These are phyloP conservation scores for Pleurotus pulmonarius DNA, from an alignment of 768 basidiomycete species.

Conservation along the genomic window DNA sequence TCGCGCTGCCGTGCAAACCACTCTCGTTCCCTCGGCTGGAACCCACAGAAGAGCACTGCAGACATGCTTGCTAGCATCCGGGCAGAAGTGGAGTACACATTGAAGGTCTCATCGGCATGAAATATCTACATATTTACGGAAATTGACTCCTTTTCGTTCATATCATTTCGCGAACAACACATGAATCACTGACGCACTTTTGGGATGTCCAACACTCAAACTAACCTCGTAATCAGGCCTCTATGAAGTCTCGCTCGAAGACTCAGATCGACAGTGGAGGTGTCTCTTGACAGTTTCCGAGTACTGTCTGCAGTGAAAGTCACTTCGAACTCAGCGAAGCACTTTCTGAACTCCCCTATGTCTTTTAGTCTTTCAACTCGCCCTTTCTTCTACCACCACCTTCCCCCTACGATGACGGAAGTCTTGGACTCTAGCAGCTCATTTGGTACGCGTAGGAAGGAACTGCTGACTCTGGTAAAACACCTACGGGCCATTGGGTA, in stretches of 20 bases:
- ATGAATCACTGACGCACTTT: too few species aligned
- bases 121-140: background rate
- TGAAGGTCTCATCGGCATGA: slow-evolving; percentile 13
- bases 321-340: too few species aligned
- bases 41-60: slow-evolving; percentile 40
- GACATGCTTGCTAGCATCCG: slow-evolving; percentile 49
- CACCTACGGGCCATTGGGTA: slow-evolving; percentile 31
- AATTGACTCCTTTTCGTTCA: too few species aligned
- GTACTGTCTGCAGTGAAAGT: too few species aligned
- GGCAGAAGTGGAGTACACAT: slow-evolving; percentile 28
- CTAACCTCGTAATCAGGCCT: too few species aligned
- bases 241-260: too few species aligned
- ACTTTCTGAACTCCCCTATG: too few species aligned
- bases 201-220: too few species aligned
- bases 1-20: slow-evolving; percentile 41
- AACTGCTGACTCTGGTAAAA: slow-evolving; percentile 25
- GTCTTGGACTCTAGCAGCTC: slow-evolving; percentile 15
- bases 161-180: too few species aligned
- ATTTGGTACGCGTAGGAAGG: slow-evolving; percentile 26
- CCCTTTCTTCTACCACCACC: background rate
- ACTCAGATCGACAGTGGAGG: too few species aligned
- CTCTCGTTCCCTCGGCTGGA: slow-evolving; percentile 46
- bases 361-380: too few species aligned
- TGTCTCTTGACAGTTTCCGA: too few species aligned
- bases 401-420: background rate